Base-by-base conservation (phyloP, 257 asterid species). In the Cinchona pubescens region DNA sequence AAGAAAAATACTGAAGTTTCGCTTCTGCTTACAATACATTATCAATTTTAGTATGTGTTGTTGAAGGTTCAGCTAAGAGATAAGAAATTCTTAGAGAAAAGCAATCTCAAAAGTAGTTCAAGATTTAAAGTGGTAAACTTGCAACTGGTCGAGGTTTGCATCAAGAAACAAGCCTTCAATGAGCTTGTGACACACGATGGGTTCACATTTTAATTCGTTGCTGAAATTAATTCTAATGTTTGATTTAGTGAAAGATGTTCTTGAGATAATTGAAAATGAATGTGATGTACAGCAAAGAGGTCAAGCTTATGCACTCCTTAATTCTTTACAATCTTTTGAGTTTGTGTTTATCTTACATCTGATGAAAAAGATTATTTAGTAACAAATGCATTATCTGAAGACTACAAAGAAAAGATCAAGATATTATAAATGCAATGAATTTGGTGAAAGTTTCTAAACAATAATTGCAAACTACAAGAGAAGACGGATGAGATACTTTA, bases 101-200 rank as follows among this genome's bases (percentile, higher is more conserved):
- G 16, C 18, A n/a, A 42, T 5, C 14, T 19, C 23, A 23, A 7
- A 16, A n/a, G 38, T 69, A 25, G 34, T 25, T 10, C 37, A 45
- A 1, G n/a, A n/a, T n/a, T n/a, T n/a, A n/a, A n/a, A n/a, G n/a
- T n/a, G 73, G 58, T 12, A 16, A 40, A 27, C 45, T 69, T 25
- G 35, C 32, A 69, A 69, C 12, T 45, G 60, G 73, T 46, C 40
- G 59, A 11, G 40, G 60, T 2, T 46, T 68, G 35, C 25, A 68
- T 68, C 58, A 68, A 38, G 73, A 68, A 21, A 68, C 34, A 7
- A 38, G 35, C 34, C 58, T 68, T 68, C 55, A 23, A 68, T 15
- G 58, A 38, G 38, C 73, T 68, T 40, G 73, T 40, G 73, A 43
- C n/a, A 37, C 10, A 32, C 42, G 70, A 11, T 65, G n/a, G 70